Evolutionary conservation across 495 filamentous ascomycete species (phyloP).

Genomic region (Pyronema domesticum): DNA sequence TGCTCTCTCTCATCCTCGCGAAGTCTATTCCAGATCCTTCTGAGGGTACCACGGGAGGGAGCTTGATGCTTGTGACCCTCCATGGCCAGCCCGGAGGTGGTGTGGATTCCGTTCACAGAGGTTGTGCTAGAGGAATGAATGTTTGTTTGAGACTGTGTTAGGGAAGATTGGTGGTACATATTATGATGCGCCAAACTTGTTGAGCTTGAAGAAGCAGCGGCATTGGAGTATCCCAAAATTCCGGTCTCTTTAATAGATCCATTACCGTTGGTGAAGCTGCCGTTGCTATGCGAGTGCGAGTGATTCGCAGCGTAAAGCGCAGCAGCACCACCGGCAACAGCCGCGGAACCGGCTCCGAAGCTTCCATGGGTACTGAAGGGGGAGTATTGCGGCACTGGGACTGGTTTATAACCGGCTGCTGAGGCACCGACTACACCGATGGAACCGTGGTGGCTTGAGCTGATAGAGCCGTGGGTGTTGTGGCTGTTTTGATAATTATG

Average conservation of each 20-base stretch:
- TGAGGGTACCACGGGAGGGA: slow-evolving; percentile 15
- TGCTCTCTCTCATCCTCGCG: slow-evolving; percentile 39
- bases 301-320: slow-evolving; percentile 5
- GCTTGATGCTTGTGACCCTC: slow-evolving; percentile 13
- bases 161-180: too few relatives aligned
- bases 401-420: slow-evolving; percentile 12
- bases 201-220: too few relatives aligned
- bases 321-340: not conserved
- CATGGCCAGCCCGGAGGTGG: slow-evolving; percentile 1
- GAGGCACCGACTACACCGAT: not conserved
- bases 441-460: too few relatives aligned
- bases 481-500: too few relatives aligned
- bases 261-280: too few relatives aligned
- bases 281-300: too few relatives aligned
- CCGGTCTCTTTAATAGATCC: too few relatives aligned
- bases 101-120: not conserved
- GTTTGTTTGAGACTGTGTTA: too few relatives aligned
- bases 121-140: not conserved
- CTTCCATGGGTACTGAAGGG: slow-evolving; percentile 6
- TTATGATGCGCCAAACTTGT: not conserved
- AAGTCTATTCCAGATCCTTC: slow-evolving; percentile 15
- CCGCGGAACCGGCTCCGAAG: not conserved
- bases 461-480: too few relatives aligned
- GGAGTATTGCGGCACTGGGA: slow-evolving; percentile 12
- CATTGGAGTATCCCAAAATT: too few relatives aligned